Evolutionary conservation across 164 flowering plant species (phyloP), one percentile per base, ranked within the genome.

Genomic region (Warburgia ugandensis): DNA sequence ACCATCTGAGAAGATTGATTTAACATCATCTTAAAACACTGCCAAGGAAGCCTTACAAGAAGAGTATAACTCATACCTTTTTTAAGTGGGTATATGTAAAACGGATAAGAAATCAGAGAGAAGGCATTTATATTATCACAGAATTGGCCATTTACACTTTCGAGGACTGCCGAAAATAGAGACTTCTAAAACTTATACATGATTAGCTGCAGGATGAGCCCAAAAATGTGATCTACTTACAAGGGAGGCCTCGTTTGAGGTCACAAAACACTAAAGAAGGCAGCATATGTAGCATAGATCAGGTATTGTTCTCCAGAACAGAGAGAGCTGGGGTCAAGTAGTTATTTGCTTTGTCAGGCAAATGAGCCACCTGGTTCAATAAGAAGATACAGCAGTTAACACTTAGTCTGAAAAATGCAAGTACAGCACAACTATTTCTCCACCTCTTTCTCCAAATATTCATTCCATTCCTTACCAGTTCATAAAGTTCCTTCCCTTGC

Each of bases 261-360:
- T n/a, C n/a, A 12, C 17, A 12, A 37, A 37, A 20, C n/a, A 37
- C 17, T n/a, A 17, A 2, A 39, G 26, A n/a, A 25, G 29, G 30
- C n/a, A 39, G 1, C 1, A 52, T 7, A 17, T 12, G 14, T 21
- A 28, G 27, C 10, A 21, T 23, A 20, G 11, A 38, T 87, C 78
- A 87, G 13, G 94, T 88, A 62, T 88, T 92, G 71, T 83, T 88
- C 76, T 92, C 96, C 19, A 92, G 58, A 56, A 76, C 87, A 1
- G 96, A 80, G 13, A 92, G 62, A 9, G 99, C 95, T 9, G 95
- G 95, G 10, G 96, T 75, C 64, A 92, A 56, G 70, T 88, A 92
- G 66, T 92, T 92, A 57, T 92, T 92, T 37, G 95, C 95, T 73
- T 92, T 88, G 72, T 88, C 99, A 1, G 96, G 96, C 61, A 92